Conservation (phyloP, 805 yeast species). For the Kluyveromyces aestuarii region DNA sequence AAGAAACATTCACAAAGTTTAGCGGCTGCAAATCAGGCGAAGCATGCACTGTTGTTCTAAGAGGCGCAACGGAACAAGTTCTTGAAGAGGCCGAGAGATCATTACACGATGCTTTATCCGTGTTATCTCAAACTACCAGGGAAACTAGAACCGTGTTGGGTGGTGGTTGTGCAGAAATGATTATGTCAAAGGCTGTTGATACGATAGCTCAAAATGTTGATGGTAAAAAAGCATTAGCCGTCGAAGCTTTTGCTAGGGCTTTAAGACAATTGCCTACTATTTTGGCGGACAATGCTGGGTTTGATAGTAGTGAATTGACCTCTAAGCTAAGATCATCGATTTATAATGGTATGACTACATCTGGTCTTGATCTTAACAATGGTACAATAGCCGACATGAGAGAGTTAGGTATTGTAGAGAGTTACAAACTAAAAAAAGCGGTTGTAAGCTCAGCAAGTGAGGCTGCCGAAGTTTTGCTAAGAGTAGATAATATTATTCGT, state of each 20-base stretch:
- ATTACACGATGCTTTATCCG: constrained; percentile 92
- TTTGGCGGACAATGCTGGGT: constrained; percentile 95
- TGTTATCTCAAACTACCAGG: constrained; percentile 85
- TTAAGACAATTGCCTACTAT: constrained; percentile 92
- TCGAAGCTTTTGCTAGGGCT: constrained; percentile 91
- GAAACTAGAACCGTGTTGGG: constrained; percentile 90
- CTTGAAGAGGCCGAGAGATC: constrained; percentile 96
- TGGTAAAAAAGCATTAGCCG: constrained; percentile 89
- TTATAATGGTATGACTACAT: constrained; percentile 84
- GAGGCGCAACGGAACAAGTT: constrained; percentile 97
- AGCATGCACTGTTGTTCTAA: constrained; percentile 89
- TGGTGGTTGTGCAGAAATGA: constrained; percentile 92
- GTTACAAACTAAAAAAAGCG: constrained; percentile 83
- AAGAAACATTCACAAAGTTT: constrained; percentile 80
- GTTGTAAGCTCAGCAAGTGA: constrained; percentile 96
- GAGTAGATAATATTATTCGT: constrained; percentile 94
- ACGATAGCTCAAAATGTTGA: constrained; percentile 83
- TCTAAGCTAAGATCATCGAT: constrained; percentile 76
- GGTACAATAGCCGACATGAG: constrained; percentile 92
- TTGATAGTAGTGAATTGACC: constrained; percentile 85
- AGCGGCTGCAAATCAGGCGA: constrained; percentile 94
- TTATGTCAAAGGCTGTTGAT: constrained; percentile 95
- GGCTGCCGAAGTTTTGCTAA: constrained; percentile 89
- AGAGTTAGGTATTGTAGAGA: constrained; percentile 85
- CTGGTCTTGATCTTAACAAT: constrained; percentile 79